phyloP scores from a whole-genome alignment of 2,329 filamentous ascomycete genomes.

The Fusarium virguliforme region DNA sequence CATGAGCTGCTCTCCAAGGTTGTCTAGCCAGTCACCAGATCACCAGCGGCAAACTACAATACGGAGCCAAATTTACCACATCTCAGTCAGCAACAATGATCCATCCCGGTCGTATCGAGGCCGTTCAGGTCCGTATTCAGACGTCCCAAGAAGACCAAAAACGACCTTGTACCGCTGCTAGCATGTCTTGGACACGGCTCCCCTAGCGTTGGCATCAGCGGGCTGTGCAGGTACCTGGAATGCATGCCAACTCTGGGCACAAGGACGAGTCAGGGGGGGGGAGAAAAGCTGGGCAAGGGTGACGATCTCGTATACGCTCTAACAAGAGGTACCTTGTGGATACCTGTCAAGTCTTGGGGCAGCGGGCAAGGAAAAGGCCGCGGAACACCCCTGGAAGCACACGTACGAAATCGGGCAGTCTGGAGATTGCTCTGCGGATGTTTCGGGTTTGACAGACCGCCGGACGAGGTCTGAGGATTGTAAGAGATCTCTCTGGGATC shows the following conservation, averaged over 20 bases:
- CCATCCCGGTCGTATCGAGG: constrained; percentile 21
- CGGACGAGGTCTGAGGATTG: constrained; percentile 18
- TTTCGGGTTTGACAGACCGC: constrained; percentile 32
- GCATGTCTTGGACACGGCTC: constrained; percentile 33
- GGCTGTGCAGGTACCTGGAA: constrained; percentile 52
- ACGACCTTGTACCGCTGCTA: constrained; percentile 43
- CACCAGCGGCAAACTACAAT: background rate
- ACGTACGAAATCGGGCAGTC: constrained; percentile 30
- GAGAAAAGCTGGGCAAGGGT: constrained; percentile 28
- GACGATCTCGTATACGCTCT: constrained; percentile 52
- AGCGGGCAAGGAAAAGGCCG: background rate
- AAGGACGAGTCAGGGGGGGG: constrained; percentile 36
- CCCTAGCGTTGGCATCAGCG: constrained; percentile 38
- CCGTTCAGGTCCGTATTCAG: constrained; percentile 17
- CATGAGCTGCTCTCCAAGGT: background rate
- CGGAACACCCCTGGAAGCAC: background rate
- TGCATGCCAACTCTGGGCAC: constrained; percentile 32
- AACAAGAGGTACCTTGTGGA: constrained; percentile 48
- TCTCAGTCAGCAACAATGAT: background rate
- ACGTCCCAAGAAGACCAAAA: constrained; percentile 2
- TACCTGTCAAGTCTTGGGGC: constrained; percentile 29
- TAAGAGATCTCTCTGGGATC: constrained; percentile 19
- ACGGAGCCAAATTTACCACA: constrained; percentile 9
- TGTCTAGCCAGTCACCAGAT: background rate
- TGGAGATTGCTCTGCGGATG: constrained; percentile 27